Percentiles rank a stretch among this genome's conserved stretches.
Conservation (phyloP, 73 alveolate species). For the Chromera velia region DNA sequence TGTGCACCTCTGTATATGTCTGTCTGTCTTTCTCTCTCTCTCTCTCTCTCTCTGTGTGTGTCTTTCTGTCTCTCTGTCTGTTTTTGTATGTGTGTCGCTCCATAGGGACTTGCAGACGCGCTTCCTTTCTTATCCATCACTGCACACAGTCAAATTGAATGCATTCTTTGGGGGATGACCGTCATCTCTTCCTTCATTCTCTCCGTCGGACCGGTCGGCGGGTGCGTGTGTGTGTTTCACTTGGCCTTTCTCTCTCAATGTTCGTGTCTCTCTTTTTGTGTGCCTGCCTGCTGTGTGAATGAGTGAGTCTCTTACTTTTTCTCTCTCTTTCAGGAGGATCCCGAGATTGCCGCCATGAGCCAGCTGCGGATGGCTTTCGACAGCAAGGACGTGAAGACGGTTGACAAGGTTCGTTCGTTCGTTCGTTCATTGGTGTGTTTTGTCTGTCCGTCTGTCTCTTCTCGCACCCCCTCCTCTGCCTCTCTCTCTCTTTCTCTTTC, state of each 20-base stretch:
- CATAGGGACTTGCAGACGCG: too few relatives aligned
- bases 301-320: too few relatives aligned
- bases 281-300: background rate
- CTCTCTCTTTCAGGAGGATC: slow-evolving; percentile 42
- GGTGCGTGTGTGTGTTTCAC: too few relatives aligned
- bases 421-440: too few relatives aligned
- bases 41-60: too few relatives aligned
- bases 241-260: background rate
- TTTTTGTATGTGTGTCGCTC: too few relatives aligned
- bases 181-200: background rate
- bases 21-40: background rate
- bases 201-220: background rate
- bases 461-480: too few relatives aligned
- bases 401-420: background rate
- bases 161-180: background rate
- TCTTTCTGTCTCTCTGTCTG: too few relatives aligned
- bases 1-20: background rate
- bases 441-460: too few relatives aligned
- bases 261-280: background rate
- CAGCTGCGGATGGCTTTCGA: slow-evolving; percentile 4
- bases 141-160: background rate
- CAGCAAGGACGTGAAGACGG: background rate
- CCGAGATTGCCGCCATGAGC: slow-evolving; percentile 38
- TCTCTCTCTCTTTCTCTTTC: too few relatives aligned
- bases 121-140: too few relatives aligned